These are phyloP conservation scores for Colletotrichum tanaceti DNA, from an alignment of 2,329 filamentous ascomycete species.

Conservation along the genomic window DNA sequence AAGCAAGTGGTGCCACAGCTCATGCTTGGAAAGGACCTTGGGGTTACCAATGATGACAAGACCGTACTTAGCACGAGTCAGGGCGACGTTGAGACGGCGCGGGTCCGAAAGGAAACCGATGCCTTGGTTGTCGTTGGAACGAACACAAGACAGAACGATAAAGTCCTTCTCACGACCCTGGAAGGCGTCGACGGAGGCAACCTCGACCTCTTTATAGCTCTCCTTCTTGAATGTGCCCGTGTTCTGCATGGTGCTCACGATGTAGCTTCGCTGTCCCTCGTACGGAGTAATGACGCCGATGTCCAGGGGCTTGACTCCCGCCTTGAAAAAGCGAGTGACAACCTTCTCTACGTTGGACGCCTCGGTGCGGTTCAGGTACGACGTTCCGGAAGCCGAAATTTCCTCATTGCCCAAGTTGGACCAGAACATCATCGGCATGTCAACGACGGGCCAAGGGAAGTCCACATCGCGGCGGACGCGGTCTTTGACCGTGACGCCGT, in stretches of 20 bases:
- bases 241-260: constrained; percentile 99
- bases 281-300: constrained; percentile 99
- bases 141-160: constrained; percentile 96
- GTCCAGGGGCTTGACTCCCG: constrained; percentile 90
- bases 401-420: constrained; percentile 97
- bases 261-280: constrained; percentile 97
- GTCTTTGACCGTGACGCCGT: constrained; percentile 91
- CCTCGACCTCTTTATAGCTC: constrained; percentile 97
- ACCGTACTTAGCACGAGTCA: constrained; percentile 97
- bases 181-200: constrained; percentile 98
- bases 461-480: constrained; percentile 93
- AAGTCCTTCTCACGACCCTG: constrained; percentile 99
- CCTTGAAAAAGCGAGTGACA: constrained; percentile 98
- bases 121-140: constrained; percentile 98
- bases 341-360: constrained; percentile 98
- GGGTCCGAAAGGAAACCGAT: constrained; percentile 99
- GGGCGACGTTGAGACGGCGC: constrained; percentile 93
- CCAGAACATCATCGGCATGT: constrained; percentile 99
- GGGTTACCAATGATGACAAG: constrained; percentile 97
- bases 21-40: constrained; percentile 97
- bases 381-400: constrained; percentile 96
- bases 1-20: constrained; percentile 94
- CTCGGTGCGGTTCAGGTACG: constrained; percentile 97
- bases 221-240: constrained; percentile 98
- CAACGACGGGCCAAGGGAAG: constrained; percentile 95